Evolutionary conservation across 1,284 basidiomycete species (phyloP).

Genomic region (Marasmius sp.): DNA sequence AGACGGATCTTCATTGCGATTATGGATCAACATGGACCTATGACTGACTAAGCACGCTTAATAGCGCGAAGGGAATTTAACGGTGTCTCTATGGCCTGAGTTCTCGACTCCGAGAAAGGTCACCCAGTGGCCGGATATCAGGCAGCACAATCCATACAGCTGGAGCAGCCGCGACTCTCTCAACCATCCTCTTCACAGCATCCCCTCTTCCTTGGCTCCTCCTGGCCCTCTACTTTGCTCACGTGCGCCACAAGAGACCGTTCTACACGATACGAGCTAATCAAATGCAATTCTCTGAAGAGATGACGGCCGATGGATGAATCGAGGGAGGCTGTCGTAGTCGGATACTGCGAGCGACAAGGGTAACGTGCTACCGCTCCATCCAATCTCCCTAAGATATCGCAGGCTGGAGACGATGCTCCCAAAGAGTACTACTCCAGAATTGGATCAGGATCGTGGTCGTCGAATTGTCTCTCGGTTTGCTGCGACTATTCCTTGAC

Average conservation of each 20-base stretch:
- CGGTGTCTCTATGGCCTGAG: no score
- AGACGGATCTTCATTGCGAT: no score
- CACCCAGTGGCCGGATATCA: no score
- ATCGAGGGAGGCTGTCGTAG: not conserved
- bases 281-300: not conserved
- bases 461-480: not conserved
- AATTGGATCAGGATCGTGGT: not conserved
- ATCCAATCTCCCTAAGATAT: not conserved
- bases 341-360: not conserved
- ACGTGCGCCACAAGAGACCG: not conserved
- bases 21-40: no score
- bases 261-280: not conserved
- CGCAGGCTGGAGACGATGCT: not conserved
- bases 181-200: no score
- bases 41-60: no score
- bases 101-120: no score
- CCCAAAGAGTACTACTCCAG: not conserved
- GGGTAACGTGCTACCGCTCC: not conserved
- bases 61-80: no score
- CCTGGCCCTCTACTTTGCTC: not conserved
- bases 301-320: not conserved
- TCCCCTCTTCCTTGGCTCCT: no score
- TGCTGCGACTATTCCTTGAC: not conserved
- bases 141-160: no score
- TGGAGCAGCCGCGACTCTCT: no score